These are phyloP conservation scores for Tylopilus felleus DNA, from an alignment of 768 basidiomycete genomes.

Conservation along the genomic window DNA sequence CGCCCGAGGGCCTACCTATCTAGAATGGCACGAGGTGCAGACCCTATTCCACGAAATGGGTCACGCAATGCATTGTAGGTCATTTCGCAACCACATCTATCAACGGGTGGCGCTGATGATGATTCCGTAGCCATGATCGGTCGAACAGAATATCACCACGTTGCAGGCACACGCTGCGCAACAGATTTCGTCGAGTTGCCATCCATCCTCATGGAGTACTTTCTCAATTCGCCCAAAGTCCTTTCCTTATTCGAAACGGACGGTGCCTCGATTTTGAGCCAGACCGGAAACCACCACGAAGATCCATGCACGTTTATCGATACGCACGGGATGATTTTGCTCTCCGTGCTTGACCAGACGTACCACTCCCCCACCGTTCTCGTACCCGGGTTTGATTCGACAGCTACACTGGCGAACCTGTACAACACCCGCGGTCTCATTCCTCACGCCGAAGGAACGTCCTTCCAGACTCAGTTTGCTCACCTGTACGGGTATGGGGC, in stretches of 20 bases:
- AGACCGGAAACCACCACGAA: slow-evolving; percentile 62
- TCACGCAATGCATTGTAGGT: slow-evolving; percentile 98
- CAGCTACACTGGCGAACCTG: slow-evolving; percentile 56
- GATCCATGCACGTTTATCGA: slow-evolving; percentile 84
- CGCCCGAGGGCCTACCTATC: slow-evolving; percentile 60
- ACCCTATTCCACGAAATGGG: slow-evolving; percentile 99
- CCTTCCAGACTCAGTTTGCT: slow-evolving; percentile 94
- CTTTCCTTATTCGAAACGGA: slow-evolving; percentile 71
- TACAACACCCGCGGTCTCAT: slow-evolving; percentile 72
- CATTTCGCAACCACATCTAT: not conserved
- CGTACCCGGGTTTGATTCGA: slow-evolving; percentile 67
- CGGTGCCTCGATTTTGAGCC: slow-evolving; percentile 42
- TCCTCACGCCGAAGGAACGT: slow-evolving; percentile 79
- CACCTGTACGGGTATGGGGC: slow-evolving; percentile 97
- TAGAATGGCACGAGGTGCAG: slow-evolving; percentile 91
- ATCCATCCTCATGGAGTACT: slow-evolving; percentile 98
- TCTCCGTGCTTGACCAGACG: slow-evolving; percentile 83
- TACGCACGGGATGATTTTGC: slow-evolving; percentile 85
- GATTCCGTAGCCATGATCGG: slow-evolving; percentile 85
- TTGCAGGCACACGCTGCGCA: slow-evolving; percentile 94
- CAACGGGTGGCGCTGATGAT: slow-evolving; percentile 4
- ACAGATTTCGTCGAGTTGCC: slow-evolving; percentile 98
- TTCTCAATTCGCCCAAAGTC: slow-evolving; percentile 80
- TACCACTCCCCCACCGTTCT: slow-evolving; percentile 76
- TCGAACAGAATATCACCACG: slow-evolving; percentile 95